Conservation (phyloP, 257 asterid species). For the Knoxia roxburghii region DNA sequence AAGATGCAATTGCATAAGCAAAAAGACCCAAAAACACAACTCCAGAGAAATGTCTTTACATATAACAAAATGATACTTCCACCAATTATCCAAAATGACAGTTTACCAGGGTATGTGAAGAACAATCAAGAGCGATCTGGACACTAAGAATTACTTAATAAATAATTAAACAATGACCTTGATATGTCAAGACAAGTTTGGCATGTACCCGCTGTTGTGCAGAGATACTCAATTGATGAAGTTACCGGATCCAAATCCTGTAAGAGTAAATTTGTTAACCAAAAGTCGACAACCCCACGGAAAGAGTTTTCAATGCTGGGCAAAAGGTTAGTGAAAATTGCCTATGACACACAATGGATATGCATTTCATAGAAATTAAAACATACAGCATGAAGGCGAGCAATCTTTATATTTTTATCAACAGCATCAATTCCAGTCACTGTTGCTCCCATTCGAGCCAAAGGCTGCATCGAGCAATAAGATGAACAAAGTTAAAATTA, state of each 20-base stretch:
- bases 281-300: background rate
- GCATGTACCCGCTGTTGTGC: slow-evolving; percentile 90
- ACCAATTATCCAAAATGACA: background rate
- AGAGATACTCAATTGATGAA: slow-evolving; percentile 72
- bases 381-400: slow-evolving; percentile 85
- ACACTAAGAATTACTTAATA: slow-evolving; percentile 11
- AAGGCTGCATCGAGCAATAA: slow-evolving; percentile 51
- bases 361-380: background rate
- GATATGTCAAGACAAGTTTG: slow-evolving; percentile 30
- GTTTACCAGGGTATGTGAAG: background rate
- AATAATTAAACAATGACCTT: slow-evolving; percentile 22
- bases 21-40: background rate
- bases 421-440: slow-evolving; percentile 92
- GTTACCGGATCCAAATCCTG: slow-evolving; percentile 83
- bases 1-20: slow-evolving; percentile 18
- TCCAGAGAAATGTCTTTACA: background rate
- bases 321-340: no score
- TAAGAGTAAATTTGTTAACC: slow-evolving; percentile 25
- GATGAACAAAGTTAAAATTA: background rate
- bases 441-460: slow-evolving; percentile 89
- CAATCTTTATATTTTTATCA: slow-evolving; percentile 80
- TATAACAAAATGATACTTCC: background rate
- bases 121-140: background rate
- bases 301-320: no score
- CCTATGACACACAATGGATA: no score